Evolutionary conservation across 2,329 filamentous ascomycete species (phyloP), one percentile per base, ranked within the genome.

Genomic region (Colletotrichum sublineola): DNA sequence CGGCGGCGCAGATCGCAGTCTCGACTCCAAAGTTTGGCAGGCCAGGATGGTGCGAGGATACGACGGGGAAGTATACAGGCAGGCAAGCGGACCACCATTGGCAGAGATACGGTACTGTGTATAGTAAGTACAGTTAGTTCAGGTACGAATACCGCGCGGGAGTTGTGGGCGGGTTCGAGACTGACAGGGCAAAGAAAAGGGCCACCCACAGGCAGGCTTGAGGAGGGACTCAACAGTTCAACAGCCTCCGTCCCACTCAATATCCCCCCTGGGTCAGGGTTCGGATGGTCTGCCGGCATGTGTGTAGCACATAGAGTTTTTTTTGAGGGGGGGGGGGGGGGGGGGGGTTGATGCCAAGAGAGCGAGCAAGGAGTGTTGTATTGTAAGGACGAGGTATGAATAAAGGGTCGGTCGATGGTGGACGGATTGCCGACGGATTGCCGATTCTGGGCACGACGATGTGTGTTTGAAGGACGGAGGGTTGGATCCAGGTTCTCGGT

Each of bases 231-330:
- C 46, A 52, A 60, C 53, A 50, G 63, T 46, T 42, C 38, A 67
- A 53, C 56, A 38, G 44, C n/a, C 46, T 20, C 46, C 46, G 46
- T 48, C 46, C 46, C 20, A 14, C 6, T n/a, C 42, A 20, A 42
- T 3, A 1, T 4, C 42, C 44, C 14, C 20, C 24, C 20, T 20
- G 9, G 60, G n/a, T 46, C 20, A 56, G 62, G 61, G 44, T 57
- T 72, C 66, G 69, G 66, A 52, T 72, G 69, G 24, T 36, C 44
- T 64, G 60, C 69, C 69, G 69, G 60, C 60, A 48, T 60, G 40
- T 38, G 50, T 31, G 69, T 64, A 64, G 60, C 69, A 64, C 14
- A 29, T 69, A 56, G 12, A 61, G 64, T 72, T 46, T 44, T 14
- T 29, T 46, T 24, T 42, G 29, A 1, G 1, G n/a, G 29, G 20